Percentiles rank a stretch among this genome's conserved stretches.
Evolutionary conservation across 2,329 filamentous ascomycete species (phyloP).

Genomic region (Sporothrix euskadiensis): DNA sequence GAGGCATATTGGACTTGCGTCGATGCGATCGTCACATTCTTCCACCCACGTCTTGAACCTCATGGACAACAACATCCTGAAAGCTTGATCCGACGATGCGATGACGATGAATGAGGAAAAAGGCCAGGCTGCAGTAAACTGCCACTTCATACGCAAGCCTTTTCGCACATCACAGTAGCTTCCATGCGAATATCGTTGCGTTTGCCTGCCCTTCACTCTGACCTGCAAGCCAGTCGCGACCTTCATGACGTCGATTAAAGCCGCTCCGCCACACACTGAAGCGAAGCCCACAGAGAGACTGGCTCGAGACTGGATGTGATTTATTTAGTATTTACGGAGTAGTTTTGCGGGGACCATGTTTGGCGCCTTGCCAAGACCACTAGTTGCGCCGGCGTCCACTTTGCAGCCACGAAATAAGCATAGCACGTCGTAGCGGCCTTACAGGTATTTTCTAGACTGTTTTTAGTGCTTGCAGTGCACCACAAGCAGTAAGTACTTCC

Average conservation of each 20-base stretch:
- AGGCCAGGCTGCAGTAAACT: not conserved
- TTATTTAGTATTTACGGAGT: not conserved
- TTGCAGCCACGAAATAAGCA: not conserved
- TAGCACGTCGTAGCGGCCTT: not conserved
- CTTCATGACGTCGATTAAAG: not conserved
- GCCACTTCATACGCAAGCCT: not conserved
- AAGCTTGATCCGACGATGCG: not conserved
- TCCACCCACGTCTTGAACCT: no score
- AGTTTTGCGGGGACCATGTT: not conserved
- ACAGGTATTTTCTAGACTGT: not conserved
- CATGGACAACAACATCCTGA: not conserved
- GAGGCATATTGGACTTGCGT: no score
- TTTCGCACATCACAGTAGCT: not conserved
- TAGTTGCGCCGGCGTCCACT: not conserved
- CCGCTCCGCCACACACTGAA: not conserved
- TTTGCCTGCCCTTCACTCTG: not conserved
- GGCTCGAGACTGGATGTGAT: not conserved
- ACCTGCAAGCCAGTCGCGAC: not conserved
- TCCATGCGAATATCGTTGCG: not conserved
- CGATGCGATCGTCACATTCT: no score
- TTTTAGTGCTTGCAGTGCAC: not conserved
- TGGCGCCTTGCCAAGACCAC: conserved; percentile 16
- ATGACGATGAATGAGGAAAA: not conserved
- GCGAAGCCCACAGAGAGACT: not conserved
- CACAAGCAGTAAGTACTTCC: not conserved